phyloP scores from a whole-genome alignment of 169 alveolate genomes.

The Cryptosporidium andersoni region DNA sequence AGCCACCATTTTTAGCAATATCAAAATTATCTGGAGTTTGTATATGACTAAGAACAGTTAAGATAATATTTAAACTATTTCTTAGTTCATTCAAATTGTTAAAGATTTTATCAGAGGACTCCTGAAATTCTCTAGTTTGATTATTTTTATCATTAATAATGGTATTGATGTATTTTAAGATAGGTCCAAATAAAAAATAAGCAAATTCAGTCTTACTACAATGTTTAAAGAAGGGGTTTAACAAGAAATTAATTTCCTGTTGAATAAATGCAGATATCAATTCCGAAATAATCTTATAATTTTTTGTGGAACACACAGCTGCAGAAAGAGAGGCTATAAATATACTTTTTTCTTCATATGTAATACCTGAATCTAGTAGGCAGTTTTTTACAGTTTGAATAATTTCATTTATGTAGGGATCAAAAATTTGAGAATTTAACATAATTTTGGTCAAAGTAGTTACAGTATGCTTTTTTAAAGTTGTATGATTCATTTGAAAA shows the following conservation, averaged over 20 bases:
- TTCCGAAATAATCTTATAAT: conserved; percentile 20
- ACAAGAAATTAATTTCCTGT: neutral
- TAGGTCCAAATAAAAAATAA: conserved; percentile 5
- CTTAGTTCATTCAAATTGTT: neutral
- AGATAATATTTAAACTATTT: conserved; percentile 9
- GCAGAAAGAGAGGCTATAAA: conserved; percentile 17
- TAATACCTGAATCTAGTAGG: neutral
- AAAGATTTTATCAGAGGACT: conserved; percentile 1
- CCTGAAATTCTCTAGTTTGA: neutral
- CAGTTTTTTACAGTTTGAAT: conserved; percentile 1
- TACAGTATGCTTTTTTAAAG: conserved; percentile 7
- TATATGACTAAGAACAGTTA: conserved; percentile 6
- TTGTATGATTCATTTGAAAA: neutral
- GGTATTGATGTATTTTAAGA: neutral
- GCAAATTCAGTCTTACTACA: neutral
- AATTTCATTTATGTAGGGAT: neutral
- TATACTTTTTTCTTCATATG: conserved; percentile 17
- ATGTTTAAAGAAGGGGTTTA: neutral
- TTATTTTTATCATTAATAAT: neutral
- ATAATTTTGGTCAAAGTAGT: conserved; percentile 16
- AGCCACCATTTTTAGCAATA: conserved; percentile 32
- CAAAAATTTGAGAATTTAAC: conserved; percentile 21
- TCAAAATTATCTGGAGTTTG: conserved; percentile 13
- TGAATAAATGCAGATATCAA: conserved; percentile 3
- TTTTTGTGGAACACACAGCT: conserved; percentile 8